These are phyloP conservation scores for Cardamine resedifolia DNA, from an alignment of 345 rosid species.

Conservation along the genomic window DNA sequence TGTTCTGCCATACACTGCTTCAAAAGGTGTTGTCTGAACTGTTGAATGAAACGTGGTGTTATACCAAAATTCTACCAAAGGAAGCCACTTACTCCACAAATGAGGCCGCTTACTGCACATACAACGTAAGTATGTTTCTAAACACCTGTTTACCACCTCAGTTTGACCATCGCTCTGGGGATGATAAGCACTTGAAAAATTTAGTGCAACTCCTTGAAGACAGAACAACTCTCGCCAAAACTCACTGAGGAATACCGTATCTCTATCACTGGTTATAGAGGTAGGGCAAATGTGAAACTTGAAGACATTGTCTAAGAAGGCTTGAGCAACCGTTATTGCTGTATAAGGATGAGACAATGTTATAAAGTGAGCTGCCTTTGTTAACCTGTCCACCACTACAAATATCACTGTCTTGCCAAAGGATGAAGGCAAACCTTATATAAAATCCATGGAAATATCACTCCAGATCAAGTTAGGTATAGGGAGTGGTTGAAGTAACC, in stretches of 20 bases:
- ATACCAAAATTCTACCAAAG: too few species aligned
- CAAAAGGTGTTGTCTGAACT: too few species aligned
- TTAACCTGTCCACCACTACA: not conserved
- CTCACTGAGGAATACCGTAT: accelerated
- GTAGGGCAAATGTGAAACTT: accelerated
- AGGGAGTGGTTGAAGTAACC: too few species aligned
- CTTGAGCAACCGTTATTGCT: not conserved
- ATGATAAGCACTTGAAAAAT: not conserved
- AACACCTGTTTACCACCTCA: not conserved
- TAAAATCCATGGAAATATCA: not conserved
- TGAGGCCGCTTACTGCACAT: too few species aligned
- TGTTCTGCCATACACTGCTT: too few species aligned
- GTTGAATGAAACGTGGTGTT: too few species aligned
- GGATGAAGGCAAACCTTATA: too few species aligned
- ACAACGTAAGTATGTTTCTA: not conserved
- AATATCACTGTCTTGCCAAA: too few species aligned
- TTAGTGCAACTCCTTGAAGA: accelerated
- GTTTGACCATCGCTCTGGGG: not conserved
- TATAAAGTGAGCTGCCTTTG: not conserved
- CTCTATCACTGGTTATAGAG: not conserved
- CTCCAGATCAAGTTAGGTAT: too few species aligned
- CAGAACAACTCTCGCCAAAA: not conserved
- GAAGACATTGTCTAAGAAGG: not conserved
- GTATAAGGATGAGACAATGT: not conserved
- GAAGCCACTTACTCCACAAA: too few species aligned